phyloP scores from a whole-genome alignment of 2,329 filamentous ascomycete species.

The Fusarium nodosum region DNA sequence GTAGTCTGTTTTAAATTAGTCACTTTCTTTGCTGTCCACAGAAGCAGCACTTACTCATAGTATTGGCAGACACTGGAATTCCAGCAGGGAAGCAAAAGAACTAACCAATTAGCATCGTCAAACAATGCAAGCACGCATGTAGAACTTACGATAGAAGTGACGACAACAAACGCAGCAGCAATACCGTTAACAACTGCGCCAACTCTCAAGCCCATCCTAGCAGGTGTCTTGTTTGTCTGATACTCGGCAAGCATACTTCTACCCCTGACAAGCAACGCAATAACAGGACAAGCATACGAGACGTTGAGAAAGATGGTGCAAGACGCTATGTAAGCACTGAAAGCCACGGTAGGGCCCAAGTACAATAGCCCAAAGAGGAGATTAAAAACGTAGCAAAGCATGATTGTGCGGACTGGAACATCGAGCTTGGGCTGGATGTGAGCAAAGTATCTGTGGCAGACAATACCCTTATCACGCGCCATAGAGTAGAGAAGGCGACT shows the following conservation, averaged over 20 bases:
- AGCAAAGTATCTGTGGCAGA: conserved; percentile 26
- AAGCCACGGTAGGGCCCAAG: conserved; percentile 34
- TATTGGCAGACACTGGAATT: conserved; percentile 12
- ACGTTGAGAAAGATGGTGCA: conserved; percentile 42
- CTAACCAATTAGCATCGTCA: not conserved
- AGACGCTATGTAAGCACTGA: conserved; percentile 36
- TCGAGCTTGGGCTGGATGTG: conserved; percentile 29
- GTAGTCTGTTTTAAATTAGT: not conserved
- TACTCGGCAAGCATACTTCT: conserved; percentile 9
- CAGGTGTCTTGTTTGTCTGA: conserved; percentile 18
- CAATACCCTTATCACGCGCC: conserved; percentile 40
- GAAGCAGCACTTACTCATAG: not conserved
- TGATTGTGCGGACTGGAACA: conserved; percentile 30
- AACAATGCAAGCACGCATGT: rapidly evolving
- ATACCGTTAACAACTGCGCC: conserved; percentile 1
- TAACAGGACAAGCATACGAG: conserved; percentile 33
- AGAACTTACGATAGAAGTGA: conserved; percentile 17
- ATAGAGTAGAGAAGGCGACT: conserved; percentile 58
- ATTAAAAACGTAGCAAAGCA: conserved; percentile 36
- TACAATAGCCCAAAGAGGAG: conserved; percentile 38
- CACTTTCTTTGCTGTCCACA: rapidly evolving
- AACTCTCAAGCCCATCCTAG: conserved; percentile 4
- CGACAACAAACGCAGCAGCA: conserved; percentile 11
- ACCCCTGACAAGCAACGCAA: conserved; percentile 29
- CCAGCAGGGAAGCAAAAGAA: conserved; percentile 27